Conservation (phyloP, 2,329 filamentous ascomycete species). For the Colletotrichum eremochloae region DNA sequence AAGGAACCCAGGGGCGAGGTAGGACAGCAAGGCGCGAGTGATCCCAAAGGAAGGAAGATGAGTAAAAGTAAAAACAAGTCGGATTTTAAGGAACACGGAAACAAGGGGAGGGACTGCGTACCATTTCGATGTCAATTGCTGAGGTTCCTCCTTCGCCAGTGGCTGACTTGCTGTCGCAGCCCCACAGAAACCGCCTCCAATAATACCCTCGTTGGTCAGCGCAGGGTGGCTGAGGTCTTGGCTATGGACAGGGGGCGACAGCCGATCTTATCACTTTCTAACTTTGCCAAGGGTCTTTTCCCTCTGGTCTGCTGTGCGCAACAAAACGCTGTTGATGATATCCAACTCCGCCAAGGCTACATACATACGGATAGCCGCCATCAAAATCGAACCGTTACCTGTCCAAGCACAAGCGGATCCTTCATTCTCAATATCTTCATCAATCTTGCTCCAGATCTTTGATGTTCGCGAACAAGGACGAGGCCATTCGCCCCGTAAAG, state of each 20-base stretch:
- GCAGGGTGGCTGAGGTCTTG: constrained; percentile 38
- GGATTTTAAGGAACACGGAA: background rate
- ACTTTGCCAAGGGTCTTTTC: constrained; percentile 31
- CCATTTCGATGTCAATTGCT: background rate
- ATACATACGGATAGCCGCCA: too few species aligned
- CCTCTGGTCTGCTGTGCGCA: background rate
- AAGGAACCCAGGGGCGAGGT: background rate
- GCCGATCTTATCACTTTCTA: constrained; percentile 27
- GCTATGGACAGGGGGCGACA: constrained; percentile 21
- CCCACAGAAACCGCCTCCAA: background rate
- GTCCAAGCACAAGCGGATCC: background rate
- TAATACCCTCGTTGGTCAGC: background rate
- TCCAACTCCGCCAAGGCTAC: constrained; percentile 2
- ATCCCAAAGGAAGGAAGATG: background rate
- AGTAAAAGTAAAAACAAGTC: background rate
- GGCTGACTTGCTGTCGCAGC: constrained; percentile 1
- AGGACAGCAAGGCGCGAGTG: too few species aligned
- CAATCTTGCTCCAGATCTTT: background rate
- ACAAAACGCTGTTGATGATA: constrained; percentile 1
- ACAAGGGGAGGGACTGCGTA: background rate
- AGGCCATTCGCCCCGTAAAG: background rate
- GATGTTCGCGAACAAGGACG: background rate
- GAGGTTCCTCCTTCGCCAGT: background rate
- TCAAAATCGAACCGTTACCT: background rate
- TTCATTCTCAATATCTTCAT: background rate